Evolutionary conservation across 768 basidiomycete genomes (phyloP), one percentile per base, ranked within the genome.

Genomic region (Leccinum subgranulosum): DNA sequence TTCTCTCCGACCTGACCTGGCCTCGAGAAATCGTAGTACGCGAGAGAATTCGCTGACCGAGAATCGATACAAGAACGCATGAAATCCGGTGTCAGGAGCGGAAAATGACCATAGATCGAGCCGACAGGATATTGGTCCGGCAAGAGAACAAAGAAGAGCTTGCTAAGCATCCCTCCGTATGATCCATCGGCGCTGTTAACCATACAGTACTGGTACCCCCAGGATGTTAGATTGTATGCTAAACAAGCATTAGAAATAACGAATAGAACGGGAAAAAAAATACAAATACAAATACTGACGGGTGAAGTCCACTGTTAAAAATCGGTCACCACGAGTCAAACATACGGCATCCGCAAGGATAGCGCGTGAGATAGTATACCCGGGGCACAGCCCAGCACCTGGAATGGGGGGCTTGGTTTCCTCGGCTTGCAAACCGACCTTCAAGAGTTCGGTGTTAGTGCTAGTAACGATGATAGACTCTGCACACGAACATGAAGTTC

Each of bases 311-410:
- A 79, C 78, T 1, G 91, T 92, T 61, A 90, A 72, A 75, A 88
- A 92, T 6, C 88, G 82, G 67, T 94, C 92, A 7, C 92, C 90
- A 31, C 91, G 83, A 29, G 81, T 83, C 56, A 93, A 76, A 60
- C 79, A 84, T 34, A 92, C 85, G 2, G 90, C 90, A 67, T 92
- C 90, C 11, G 85, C 79, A 14, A 94, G 76, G 60, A 94, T 93
- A n/a, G 90, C 88, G 46, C 92, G 79, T 7, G 90, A 90, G 61
- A 90, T 87, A 5, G 92, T 92, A 74, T 85, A 92, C 27, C 90
- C 88, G 5, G 90, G 90, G 68, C 90, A 92, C 5, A 92, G 68
- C 11, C 90, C 91, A 6, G 88, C 85, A 7, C 90, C 92, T 1
- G 83, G 80, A 23, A 77, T 77, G 6, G 84, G 81, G 3, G 64